Evolutionary conservation across 164 flowering plant species (phyloP).

Genomic region (Tetracentron sinense): DNA sequence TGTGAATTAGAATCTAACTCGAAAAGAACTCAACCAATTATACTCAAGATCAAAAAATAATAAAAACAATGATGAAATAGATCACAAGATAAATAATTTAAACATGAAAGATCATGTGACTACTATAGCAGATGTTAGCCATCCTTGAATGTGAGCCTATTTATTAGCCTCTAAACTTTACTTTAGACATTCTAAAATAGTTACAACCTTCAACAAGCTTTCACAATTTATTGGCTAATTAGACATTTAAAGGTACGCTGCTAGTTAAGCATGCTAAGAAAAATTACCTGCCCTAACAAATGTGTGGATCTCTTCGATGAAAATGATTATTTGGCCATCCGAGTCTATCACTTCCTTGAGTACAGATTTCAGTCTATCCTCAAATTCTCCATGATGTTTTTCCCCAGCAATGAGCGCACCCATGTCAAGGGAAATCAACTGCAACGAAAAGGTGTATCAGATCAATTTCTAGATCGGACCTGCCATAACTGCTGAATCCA

Average conservation of each 20-base stretch:
- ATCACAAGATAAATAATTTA: too few species aligned
- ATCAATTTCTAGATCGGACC: not conserved
- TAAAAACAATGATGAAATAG: too few species aligned
- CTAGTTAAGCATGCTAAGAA: not conserved
- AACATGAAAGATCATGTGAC: too few species aligned
- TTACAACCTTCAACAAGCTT: conserved; percentile 1
- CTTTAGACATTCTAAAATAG: not conserved
- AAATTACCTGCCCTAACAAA: conserved; percentile 97
- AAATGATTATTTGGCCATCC: conserved; percentile 84
- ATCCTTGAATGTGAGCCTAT: too few species aligned
- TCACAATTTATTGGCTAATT: not conserved
- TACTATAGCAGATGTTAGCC: too few species aligned
- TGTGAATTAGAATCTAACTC: too few species aligned
- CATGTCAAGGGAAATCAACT: conserved; percentile 99
- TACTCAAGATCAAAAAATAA: too few species aligned
- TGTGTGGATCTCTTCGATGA: conserved; percentile 98
- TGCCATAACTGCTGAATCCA: not conserved
- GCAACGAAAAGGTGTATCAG: conserved; percentile 13
- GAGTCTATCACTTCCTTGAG: conserved; percentile 94
- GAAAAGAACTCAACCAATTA: too few species aligned
- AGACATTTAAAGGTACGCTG: not conserved
- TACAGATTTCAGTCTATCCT: conserved; percentile 94
- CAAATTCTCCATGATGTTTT: conserved; percentile 96
- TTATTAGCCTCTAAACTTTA: not conserved
- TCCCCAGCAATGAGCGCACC: conserved; percentile 98